phyloP scores from a whole-genome alignment of 1,139 yeast species.

The Hansenula lynferdii region DNA sequence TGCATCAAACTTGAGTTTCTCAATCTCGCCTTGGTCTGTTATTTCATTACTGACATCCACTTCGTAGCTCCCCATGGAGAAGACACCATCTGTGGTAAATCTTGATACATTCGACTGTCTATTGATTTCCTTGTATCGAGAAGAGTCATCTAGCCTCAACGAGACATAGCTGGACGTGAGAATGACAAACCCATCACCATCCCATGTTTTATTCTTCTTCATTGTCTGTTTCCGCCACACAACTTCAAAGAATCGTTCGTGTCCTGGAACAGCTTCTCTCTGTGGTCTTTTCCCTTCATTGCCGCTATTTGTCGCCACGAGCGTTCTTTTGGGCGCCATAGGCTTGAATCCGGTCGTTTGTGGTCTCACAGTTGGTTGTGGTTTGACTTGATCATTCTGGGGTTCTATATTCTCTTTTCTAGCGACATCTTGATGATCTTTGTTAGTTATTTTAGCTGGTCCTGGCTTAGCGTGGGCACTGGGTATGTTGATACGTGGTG shows the following conservation, averaged over 20 bases:
- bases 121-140: constrained; percentile 23
- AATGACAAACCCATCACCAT: constrained; percentile 73
- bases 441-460: neutral
- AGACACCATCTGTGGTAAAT: constrained; percentile 35
- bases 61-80: constrained; percentile 47
- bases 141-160: constrained; percentile 25
- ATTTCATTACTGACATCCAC: constrained; percentile 47
- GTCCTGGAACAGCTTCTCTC: neutral
- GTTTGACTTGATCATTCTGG: neutral
- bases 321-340: neutral
- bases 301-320: neutral
- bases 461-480: neutral
- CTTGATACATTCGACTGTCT: constrained; percentile 17
- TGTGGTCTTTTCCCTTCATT: neutral
- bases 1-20: constrained; percentile 11
- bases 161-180: constrained; percentile 19
- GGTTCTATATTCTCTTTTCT: neutral
- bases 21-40: constrained; percentile 17
- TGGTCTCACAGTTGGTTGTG: neutral
- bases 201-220: constrained; percentile 92
- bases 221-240: constrained; percentile 54
- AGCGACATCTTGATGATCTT: too few relatives aligned
- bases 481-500: constrained; percentile 19
- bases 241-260: constrained; percentile 17
- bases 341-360: neutral